Evolutionary conservation across 2,329 filamentous ascomycete genomes (phyloP).

Genomic region (Fusarium sp.): DNA sequence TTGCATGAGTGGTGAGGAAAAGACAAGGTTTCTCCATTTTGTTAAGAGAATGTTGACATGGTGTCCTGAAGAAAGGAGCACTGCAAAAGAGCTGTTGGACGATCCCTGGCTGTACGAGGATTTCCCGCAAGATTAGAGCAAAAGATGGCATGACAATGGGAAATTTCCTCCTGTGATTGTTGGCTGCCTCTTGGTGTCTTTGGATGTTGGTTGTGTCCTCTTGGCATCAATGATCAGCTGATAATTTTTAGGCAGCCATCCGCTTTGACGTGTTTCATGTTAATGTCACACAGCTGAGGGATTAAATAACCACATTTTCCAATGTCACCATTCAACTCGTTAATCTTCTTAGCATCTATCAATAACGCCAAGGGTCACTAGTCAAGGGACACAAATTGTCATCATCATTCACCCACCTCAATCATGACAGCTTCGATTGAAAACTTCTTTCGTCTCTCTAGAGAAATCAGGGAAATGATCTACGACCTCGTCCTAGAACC

Average conservation of each 20-base stretch:
- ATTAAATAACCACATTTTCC: not conserved
- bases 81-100: slow-evolving; percentile 15
- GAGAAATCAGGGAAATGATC: slow-evolving; percentile 6
- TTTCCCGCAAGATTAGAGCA: slow-evolving; percentile 6
- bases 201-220: not conserved
- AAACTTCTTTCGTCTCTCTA: slow-evolving; percentile 2
- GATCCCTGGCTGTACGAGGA: slow-evolving; percentile 20
- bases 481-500: slow-evolving; percentile 11
- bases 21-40: slow-evolving; percentile 10
- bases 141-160: not conserved
- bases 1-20: slow-evolving; percentile 15
- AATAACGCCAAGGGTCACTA: not conserved
- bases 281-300: not conserved
- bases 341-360: not conserved
- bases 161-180: not conserved
- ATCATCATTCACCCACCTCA: not conserved
- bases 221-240: not conserved
- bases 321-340: not conserved
- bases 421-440: not conserved
- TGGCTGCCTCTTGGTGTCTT: not conserved
- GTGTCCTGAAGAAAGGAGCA: slow-evolving; percentile 9
- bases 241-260: not conserved
- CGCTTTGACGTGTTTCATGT: not conserved
- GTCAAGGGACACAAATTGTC: not conserved
- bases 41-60: slow-evolving; percentile 24